Evolutionary conservation across 2,329 filamentous ascomycete genomes (phyloP), one percentile per base, ranked within the genome.

Genomic region (Parascedosporium putredinis): DNA sequence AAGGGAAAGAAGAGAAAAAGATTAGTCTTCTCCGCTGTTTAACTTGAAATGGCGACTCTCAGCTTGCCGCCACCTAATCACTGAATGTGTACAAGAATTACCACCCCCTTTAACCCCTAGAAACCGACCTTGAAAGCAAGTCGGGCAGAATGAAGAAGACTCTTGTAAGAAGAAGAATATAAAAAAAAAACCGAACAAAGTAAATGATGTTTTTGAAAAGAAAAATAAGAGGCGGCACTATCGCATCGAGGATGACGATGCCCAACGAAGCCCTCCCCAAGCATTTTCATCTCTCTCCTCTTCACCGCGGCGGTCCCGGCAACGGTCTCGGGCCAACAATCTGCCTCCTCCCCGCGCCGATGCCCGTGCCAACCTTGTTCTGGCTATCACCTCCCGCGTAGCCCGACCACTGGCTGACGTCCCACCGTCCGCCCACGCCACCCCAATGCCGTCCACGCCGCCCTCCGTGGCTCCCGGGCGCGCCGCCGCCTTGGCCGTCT

Each of bases 311-410:
- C 27, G 47, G 43, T 42, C 59, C 76, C 77, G 46, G 79, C 57
- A 84, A 69, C 45, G 85, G 84, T 60, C 85, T 72, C 0, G 86
- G 86, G 9, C 86, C 86, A n/a, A 87, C 81, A 64, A 91, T 89
- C 69, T 86, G 85, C 61, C 86, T 76, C 61, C 83, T 72, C 0
- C 82, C 82, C 1, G 82, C 80, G 36, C 86, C 84, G 52, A 84
- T 84, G 2, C 83, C 83, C 54, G 79, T 71, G 2, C 62, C 63
- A 1, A 82, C 83, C 53, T 74, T 75, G 59, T 88, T 89, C 71
- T 88, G 81, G 54, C 74, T 77, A 62, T 89, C 86, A 1, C 86
- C 86, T 3, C 86, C 84, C 16, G 83, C 85, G 59, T 77, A 90
- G 0, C 86, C 85, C 54, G 71, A 71, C 78, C 86, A 88, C 66